phyloP scores from a whole-genome alignment of 345 rosid species.

The Trapa incisa region DNA sequence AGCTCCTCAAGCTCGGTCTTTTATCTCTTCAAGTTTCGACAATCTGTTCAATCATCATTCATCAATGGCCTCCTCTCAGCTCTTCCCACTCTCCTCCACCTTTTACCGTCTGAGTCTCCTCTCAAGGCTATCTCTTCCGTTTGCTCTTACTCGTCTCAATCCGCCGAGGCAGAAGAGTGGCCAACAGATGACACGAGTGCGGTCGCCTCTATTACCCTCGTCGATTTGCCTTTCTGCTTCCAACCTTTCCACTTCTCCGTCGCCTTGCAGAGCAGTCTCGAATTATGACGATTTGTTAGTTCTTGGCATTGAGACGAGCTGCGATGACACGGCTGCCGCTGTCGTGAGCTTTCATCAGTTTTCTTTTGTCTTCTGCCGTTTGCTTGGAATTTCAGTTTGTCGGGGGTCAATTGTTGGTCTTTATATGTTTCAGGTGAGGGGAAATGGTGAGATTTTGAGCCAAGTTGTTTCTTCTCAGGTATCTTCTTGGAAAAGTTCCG shows the following conservation, averaged over 20 bases:
- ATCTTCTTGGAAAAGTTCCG: conserved; percentile 11
- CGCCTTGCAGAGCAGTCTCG: conserved; percentile 1
- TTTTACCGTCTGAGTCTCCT: conserved; percentile 32
- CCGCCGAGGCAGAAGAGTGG: conserved; percentile 6
- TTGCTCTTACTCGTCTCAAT: conserved; percentile 6
- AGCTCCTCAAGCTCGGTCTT: neutral
- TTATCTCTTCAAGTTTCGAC: neutral
- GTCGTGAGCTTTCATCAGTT: conserved; percentile 31
- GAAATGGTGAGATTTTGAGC: conserved; percentile 77
- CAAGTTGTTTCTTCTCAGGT: conserved; percentile 98
- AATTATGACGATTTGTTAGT: conserved; percentile 44
- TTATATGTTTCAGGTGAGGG: conserved; percentile 47
- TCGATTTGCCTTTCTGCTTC: conserved; percentile 14
- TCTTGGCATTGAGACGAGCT: conserved; percentile 91
- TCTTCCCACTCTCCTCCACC: conserved; percentile 22
- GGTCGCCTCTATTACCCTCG: conserved; percentile 13
- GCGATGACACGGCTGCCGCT: conserved; percentile 97
- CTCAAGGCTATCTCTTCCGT: conserved; percentile 16
- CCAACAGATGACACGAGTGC: conserved; percentile 4
- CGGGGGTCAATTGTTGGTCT: neutral
- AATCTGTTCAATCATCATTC: too few relatives aligned
- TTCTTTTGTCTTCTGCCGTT: neutral
- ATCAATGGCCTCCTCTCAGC: conserved; percentile 16
- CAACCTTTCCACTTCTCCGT: conserved; percentile 4
- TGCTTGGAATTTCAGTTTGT: neutral